Evolutionary conservation across 495 filamentous ascomycete species (phyloP), one percentile per base, ranked within the genome.

Genomic region (Xylaria venustula): DNA sequence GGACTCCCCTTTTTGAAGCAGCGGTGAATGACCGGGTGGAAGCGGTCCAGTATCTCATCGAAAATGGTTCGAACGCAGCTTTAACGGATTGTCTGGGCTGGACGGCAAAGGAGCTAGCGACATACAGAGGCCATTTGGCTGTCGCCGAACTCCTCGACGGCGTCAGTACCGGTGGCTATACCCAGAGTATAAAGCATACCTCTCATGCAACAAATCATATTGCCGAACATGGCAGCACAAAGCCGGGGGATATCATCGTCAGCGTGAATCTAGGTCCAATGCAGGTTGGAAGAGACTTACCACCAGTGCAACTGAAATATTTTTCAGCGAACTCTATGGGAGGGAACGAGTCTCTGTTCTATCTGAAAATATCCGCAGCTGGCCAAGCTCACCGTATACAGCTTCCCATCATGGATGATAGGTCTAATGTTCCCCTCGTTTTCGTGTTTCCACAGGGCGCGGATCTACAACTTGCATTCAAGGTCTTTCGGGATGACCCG

Each of bases 71-170:
- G 5, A 79, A 89, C 48, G 36, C 87, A 7, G 79, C 83, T 44
- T 79, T 74, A n/a, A 61, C 74, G 4, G 90, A 92, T 65, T 78
- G 78, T 2, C 90, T 86, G 54, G 90, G 90, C n/a, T 92, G 90
- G 89, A 90, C 87, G 4, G 83, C 88, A 11, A 85, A 84, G 89
- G 89, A 93, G 67, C 89, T 91, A 71, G 88, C 90, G 6, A 84
- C 84, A 1, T 75, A 91, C 34, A 72, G 89, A 63, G 90, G 90
- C 3, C 87, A 91, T 67, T 75, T 92, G 64, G 47, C 23, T n/a
- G 41, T 62, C 36, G 67, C 72, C 15, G 70, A 64, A 7, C 15
- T 44, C 12, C 6, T 42, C 1, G 7, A 28, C 6, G 30, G 22
- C 19, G 19, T n/a, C 22, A n/a, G 7, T 23, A 4, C 19, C 17